Conservation (phyloP, 495 filamentous ascomycete species). For the Penicillium herquei region DNA sequence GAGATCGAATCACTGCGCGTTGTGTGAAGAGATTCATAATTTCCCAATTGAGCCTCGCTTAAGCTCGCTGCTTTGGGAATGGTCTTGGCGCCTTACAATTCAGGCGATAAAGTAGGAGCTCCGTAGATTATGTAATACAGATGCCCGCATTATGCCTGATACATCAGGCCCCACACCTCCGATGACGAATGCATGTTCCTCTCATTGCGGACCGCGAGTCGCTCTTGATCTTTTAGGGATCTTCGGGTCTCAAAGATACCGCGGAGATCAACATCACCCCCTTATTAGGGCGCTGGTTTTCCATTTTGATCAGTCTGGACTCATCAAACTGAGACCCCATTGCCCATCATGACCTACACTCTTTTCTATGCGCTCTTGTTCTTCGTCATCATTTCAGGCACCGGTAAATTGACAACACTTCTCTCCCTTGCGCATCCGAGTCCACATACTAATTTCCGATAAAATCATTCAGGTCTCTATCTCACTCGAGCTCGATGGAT, state of each 20-base stretch:
- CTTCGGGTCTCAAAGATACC: not conserved
- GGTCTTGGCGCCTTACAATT: constrained; percentile 13
- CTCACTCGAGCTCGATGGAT: constrained; percentile 78
- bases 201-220: not conserved
- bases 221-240: not conserved
- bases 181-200: constrained; percentile 1
- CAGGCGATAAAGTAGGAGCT: no score
- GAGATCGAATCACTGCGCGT: constrained; percentile 29
- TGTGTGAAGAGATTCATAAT: constrained; percentile 3
- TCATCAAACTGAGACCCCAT: not conserved
- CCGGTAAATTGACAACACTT: constrained; percentile 42
- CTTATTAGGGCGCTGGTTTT: not conserved
- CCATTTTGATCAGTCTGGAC: not conserved
- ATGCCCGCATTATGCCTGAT: not conserved
- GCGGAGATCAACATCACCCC: no score
- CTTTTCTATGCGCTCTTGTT: constrained; percentile 74
- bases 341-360: constrained; percentile 60
- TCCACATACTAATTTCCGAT: not conserved
- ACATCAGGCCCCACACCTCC: not conserved
- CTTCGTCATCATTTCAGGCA: constrained; percentile 58
- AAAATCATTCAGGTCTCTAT: constrained; percentile 57
- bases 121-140: no score
- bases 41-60: constrained; percentile 35
- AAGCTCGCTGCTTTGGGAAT: constrained; percentile 44
- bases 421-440: not conserved